These are phyloP conservation scores for Fragilaria radians DNA, from an alignment of 108 stramenopile species.

Conservation along the genomic window DNA sequence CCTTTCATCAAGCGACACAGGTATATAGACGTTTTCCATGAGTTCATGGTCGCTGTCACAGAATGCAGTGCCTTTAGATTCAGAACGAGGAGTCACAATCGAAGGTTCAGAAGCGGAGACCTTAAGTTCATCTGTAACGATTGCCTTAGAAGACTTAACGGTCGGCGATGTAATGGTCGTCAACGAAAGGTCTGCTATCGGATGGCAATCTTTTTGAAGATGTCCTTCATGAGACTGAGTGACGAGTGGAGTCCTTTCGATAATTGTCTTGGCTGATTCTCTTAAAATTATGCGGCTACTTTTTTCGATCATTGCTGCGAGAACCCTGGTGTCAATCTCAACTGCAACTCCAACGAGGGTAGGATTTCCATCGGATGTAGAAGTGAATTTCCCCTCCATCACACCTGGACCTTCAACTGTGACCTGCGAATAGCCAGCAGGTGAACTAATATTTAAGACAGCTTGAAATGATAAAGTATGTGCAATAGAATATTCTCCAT, in stretches of 20 bases:
- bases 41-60: conserved; percentile 12
- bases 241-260: too few species aligned
- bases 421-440: conserved; percentile 50
- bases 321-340: conserved; percentile 64
- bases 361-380: conserved; percentile 22
- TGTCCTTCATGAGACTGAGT: too few species aligned
- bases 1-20: conserved; percentile 13
- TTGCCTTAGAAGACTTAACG: too few species aligned
- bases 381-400: conserved; percentile 65
- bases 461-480: conserved; percentile 41
- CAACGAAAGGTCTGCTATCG: too few species aligned
- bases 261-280: conserved; percentile 41
- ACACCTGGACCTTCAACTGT: conserved; percentile 67
- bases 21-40: conserved; percentile 6
- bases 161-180: too few species aligned
- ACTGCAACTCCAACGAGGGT: conserved; percentile 50
- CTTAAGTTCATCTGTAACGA: too few species aligned
- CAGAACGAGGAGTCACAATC: conserved; percentile 21
- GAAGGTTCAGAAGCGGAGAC: too few species aligned
- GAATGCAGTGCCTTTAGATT: conserved; percentile 18
- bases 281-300: conserved; percentile 70
- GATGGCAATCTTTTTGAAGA: background rate
- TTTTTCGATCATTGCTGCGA: conserved; percentile 71
- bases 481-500: conserved; percentile 47
- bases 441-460: conserved; percentile 37